Conservation (phyloP, 1,139 yeast species). For the Hemisphaericaspora xylanilytica region DNA sequence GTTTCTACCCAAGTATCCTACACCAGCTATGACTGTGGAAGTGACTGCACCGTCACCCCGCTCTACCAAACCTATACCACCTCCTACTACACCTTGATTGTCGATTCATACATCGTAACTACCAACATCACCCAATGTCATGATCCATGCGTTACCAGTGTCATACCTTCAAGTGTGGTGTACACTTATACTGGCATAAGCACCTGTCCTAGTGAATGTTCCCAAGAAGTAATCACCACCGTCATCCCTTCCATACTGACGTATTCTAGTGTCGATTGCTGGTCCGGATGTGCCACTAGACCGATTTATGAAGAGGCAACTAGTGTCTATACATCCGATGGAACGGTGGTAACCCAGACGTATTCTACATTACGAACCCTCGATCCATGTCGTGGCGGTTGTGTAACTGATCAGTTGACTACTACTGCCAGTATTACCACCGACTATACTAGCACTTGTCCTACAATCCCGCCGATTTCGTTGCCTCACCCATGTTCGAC, state of each 20-base stretch:
- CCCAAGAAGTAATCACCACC: not conserved
- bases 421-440: not conserved
- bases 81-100: not conserved
- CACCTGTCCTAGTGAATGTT: not conserved
- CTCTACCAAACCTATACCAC: not conserved
- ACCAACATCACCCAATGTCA: not conserved
- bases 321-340: not conserved
- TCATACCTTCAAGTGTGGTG: not conserved
- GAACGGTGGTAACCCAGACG: not conserved
- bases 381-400: not conserved
- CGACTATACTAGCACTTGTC: not conserved
- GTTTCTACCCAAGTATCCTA: not conserved
- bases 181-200: not conserved
- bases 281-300: constrained; percentile 1
- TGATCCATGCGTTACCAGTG: not conserved
- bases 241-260: not conserved
- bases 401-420: not conserved
- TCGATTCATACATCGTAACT: not conserved
- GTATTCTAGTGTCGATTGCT: not conserved
- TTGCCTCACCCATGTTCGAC: not conserved
- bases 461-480: not conserved
- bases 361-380: not conserved
- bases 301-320: not conserved
- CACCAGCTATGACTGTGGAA: not conserved
- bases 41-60: not conserved